Base-by-base conservation (phyloP, 345 rosid species). In the Microthlaspi erraticum region DNA sequence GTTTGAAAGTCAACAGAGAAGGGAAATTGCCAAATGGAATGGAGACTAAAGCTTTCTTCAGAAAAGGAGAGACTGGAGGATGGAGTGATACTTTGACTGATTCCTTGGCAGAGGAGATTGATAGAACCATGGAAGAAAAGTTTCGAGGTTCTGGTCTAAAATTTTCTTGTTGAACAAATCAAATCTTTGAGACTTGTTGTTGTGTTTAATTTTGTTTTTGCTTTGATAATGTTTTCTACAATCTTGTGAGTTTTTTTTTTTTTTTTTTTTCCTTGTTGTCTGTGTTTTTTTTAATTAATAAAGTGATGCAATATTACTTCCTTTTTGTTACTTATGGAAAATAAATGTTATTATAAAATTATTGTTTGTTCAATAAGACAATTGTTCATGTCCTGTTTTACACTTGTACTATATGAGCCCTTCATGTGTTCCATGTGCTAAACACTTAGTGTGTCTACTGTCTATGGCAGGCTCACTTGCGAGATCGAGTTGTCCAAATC, bases 1-100 rank as follows among this genome's bases (percentile, higher is more conserved):
- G 50, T 2, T 61, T 80, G 64, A 53, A 75, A 49, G 82, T 66
- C 53, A 80, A 71, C 20, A 77, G 10, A 51, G 42, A 10, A n/a
- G 80, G 85, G 32, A 71, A 43, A 36, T 16, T 85, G 53, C 29
- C 74, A 6, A 52, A 80, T 46, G 85, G 85, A 2, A 52, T 75
- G 18, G 73, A 56, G 32, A 66, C 67, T 8, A 68, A 58, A 34
- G 7, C 66, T 12, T 71, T 57, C 50, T 77, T 77, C 14, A 43
- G 83, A 54, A 69, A 56, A 56, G 81, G 77, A 23, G 60, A 73
- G 61, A 36, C 70, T 20, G 81, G 79, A 56, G 83, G 74, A 41
- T 74, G 78, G 78, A 49, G 60, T 12, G 68, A 74, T 32, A 77
- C 76, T 65, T 65, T 73, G 51, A 78, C 18, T 32, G 66, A 55